phyloP scores from a whole-genome alignment of 2,329 filamentous ascomycete genomes.

The Exophiala alcalophila region DNA sequence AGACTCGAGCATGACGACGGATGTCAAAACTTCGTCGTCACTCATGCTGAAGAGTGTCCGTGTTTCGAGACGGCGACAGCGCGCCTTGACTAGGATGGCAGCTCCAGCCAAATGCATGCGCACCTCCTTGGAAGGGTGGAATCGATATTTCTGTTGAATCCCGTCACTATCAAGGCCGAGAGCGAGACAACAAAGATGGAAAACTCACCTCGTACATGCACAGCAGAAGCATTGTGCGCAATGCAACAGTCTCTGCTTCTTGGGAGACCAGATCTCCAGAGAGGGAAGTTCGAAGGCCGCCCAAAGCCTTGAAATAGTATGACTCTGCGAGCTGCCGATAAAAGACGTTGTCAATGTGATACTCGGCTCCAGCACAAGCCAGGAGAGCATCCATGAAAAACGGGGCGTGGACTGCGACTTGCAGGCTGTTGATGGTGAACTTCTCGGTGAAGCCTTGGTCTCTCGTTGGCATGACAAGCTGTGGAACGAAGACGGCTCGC shows the following conservation, averaged over 20 bases:
- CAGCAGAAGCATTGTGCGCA: constrained; percentile 27
- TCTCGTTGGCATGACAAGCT: constrained; percentile 28
- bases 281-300: constrained; percentile 6
- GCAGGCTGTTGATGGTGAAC: constrained; percentile 20
- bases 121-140: constrained; percentile 24
- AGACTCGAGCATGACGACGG: constrained; percentile 29
- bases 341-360: constrained; percentile 13
- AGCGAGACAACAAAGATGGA: neutral
- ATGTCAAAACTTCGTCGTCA: constrained; percentile 12
- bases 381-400: constrained; percentile 32
- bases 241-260: constrained; percentile 14
- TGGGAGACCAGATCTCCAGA: neutral
- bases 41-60: too few species aligned
- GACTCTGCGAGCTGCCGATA: constrained; percentile 21
- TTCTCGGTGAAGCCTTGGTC: constrained; percentile 16
- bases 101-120: constrained; percentile 29
- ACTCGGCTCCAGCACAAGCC: constrained; percentile 30
- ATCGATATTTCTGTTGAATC: constrained; percentile 23
- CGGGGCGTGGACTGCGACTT: constrained; percentile 20
- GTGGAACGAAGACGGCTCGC: constrained; percentile 27
- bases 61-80: constrained; percentile 7
- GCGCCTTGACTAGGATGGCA: constrained; percentile 28
- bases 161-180: too few species aligned
- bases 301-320: constrained; percentile 24
- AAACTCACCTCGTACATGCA: constrained; percentile 32